These are phyloP conservation scores for Rhizopus stolonifer DNA, from an alignment of 371 early-diverging fungal species.

Conservation along the genomic window DNA sequence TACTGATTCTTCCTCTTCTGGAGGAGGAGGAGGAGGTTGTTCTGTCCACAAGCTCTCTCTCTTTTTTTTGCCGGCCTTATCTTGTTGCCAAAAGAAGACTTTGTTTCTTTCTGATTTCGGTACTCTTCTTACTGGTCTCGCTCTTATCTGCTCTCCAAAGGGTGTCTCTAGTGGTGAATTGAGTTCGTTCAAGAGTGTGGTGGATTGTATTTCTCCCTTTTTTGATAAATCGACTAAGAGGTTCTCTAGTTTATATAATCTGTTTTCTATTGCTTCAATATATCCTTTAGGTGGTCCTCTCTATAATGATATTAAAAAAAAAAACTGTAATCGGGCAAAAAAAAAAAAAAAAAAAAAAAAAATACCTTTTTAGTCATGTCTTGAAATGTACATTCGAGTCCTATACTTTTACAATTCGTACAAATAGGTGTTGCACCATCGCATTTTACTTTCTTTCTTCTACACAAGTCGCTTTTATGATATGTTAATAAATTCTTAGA, in stretches of 20 bases:
- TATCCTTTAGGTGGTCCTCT: slow-evolving; percentile 73
- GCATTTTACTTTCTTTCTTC: slow-evolving; percentile 69
- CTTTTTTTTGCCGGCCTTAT: slow-evolving; percentile 22
- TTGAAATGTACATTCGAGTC: slow-evolving; percentile 43
- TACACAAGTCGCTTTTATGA: slow-evolving; percentile 51
- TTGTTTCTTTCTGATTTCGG: slow-evolving; percentile 25
- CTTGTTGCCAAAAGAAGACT: slow-evolving; percentile 32
- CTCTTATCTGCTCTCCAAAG: slow-evolving; percentile 45
- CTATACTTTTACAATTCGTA: slow-evolving; percentile 44
- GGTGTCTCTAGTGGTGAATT: slow-evolving; percentile 52
- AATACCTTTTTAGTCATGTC: slow-evolving; percentile 48
- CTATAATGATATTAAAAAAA: slow-evolving; percentile 14
- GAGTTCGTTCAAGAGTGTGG: slow-evolving; percentile 56
- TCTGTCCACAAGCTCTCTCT: slow-evolving; percentile 10
- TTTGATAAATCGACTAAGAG: slow-evolving; percentile 55
- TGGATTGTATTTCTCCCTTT: slow-evolving; percentile 53
- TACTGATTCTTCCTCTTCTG: slow-evolving; percentile 11
- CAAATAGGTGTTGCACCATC: slow-evolving; percentile 60
- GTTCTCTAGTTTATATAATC: slow-evolving; percentile 62
- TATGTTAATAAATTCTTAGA: background rate
- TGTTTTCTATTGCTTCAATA: slow-evolving; percentile 71
- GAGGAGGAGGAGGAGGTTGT: background rate
- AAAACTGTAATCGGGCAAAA: background rate
- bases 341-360: background rate
- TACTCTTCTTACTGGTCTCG: slow-evolving; percentile 36